phyloP scores from a whole-genome alignment of 2,329 filamentous ascomycete species.

The Epichloe sibirici region DNA sequence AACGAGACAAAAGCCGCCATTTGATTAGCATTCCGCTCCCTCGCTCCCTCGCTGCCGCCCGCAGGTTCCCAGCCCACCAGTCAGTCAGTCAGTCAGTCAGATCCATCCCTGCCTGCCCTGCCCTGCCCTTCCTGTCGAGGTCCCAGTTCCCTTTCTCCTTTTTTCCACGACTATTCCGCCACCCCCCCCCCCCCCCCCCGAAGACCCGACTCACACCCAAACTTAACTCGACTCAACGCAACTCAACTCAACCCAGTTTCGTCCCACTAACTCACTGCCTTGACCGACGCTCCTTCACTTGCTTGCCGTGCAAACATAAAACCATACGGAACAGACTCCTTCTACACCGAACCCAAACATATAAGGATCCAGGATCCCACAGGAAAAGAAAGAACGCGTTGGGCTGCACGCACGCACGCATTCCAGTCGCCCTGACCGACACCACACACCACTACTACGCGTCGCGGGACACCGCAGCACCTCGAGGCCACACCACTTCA shows the following conservation, averaged over 20 bases:
- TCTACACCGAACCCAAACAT: not conserved
- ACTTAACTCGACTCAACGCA: not conserved
- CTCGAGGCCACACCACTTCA: not conserved
- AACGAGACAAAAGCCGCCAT: constrained; percentile 8
- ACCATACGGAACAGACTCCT: not conserved
- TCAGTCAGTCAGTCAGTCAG: not conserved
- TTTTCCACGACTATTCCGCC: not conserved
- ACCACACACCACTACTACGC: not conserved
- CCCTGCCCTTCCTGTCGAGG: not conserved
- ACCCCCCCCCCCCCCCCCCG: no score
- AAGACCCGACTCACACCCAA: no score
- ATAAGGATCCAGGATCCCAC: no score
- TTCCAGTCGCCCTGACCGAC: constrained; percentile 1
- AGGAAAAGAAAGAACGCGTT: not conserved
- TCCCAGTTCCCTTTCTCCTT: not conserved
- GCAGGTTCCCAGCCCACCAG: not conserved
- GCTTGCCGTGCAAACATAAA: not conserved
- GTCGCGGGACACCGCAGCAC: constrained; percentile 1
- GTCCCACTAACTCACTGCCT: not conserved
- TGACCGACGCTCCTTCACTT: not conserved
- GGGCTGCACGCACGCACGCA: not conserved
- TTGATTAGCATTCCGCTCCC: constrained; percentile 10
- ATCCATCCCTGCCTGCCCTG: not conserved
- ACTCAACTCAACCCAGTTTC: not conserved
- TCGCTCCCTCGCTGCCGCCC: not conserved